A percentile compares a stretch with the other conserved stretches of the same genome.
Conservation (phyloP, 2,329 filamentous ascomycete genomes). For the Pyrenophora seminiperda region DNA sequence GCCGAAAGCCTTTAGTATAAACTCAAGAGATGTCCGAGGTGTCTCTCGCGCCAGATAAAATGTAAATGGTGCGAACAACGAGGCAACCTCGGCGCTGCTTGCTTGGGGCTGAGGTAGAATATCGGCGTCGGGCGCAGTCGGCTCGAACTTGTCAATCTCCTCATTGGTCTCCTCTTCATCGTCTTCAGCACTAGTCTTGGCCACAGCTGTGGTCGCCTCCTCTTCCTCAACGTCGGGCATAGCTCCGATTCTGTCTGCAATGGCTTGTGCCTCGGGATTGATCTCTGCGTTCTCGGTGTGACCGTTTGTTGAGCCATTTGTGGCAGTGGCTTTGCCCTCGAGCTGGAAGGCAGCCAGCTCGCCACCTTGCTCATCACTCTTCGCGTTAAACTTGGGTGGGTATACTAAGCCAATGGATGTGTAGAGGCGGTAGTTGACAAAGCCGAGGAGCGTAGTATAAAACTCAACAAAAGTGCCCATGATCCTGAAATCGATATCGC, state of each 20-base stretch:
- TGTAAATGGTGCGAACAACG: slow-evolving; percentile 86
- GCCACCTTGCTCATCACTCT: slow-evolving; percentile 85
- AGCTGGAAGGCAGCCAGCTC: slow-evolving; percentile 91
- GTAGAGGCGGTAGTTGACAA: slow-evolving; percentile 95
- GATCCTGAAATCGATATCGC: slow-evolving; percentile 96
- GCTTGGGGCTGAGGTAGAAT: slow-evolving; percentile 77
- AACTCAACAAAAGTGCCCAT: slow-evolving; percentile 99
- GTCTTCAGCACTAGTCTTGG: slow-evolving; percentile 20
- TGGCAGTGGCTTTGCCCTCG: slow-evolving; percentile 69
- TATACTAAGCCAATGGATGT: slow-evolving; percentile 91
- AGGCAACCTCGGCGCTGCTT: slow-evolving; percentile 68
- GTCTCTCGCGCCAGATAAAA: slow-evolving; percentile 95
- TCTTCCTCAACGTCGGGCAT: slow-evolving; percentile 47
- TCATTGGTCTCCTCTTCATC: slow-evolving; percentile 46
- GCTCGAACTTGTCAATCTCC: slow-evolving; percentile 88
- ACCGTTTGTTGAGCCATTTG: slow-evolving; percentile 33
- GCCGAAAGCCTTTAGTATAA: slow-evolving; percentile 89
- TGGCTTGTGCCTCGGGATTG: slow-evolving; percentile 54
- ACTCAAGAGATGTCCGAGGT: slow-evolving; percentile 86
- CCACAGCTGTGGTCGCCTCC: slow-evolving; percentile 37
- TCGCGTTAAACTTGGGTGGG: slow-evolving; percentile 88
- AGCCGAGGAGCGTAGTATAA: slow-evolving; percentile 93
- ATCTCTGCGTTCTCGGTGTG: slow-evolving; percentile 31
- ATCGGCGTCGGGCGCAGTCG: slow-evolving; percentile 82
- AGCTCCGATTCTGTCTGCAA: slow-evolving; percentile 53